These are phyloP conservation scores for Brassica cretica DNA, from an alignment of 345 rosid genomes.

Conservation along the genomic window DNA sequence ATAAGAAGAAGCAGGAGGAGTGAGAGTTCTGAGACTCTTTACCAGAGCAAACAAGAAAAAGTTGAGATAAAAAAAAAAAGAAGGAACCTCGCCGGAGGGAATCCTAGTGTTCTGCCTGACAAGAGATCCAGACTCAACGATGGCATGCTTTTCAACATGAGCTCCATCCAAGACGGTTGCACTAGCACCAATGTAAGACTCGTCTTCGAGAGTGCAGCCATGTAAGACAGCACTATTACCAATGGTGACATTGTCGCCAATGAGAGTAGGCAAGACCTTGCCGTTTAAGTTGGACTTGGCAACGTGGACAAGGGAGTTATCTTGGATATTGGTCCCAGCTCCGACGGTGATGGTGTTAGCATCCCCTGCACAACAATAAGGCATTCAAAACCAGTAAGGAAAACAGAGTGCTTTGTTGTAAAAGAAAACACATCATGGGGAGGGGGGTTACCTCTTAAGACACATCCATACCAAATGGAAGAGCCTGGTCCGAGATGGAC, in stretches of 20 bases:
- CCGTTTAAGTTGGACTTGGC: constrained; percentile 82
- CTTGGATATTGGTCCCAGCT: constrained; percentile 75
- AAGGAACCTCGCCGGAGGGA: constrained; percentile 79
- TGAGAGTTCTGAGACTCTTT: not conserved
- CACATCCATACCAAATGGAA: constrained; percentile 94
- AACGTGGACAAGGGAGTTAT: constrained; percentile 78
- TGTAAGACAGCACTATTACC: constrained; percentile 78
- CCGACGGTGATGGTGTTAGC: constrained; percentile 72
- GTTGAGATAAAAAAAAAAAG: not conserved
- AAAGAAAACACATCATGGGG: constrained; percentile 16
- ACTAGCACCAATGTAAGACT: constrained; percentile 83
- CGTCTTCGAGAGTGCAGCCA: constrained; percentile 86
- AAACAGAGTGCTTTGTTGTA: not conserved
- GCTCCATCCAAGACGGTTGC: constrained; percentile 83
- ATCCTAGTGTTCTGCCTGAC: constrained; percentile 85
- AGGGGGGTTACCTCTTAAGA: constrained; percentile 64
- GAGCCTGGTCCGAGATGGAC: constrained; percentile 74
- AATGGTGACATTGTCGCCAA: constrained; percentile 80
- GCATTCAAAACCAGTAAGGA: not conserved
- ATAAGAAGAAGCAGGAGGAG: not conserved
- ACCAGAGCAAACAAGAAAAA: not conserved
- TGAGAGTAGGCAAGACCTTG: constrained; percentile 72
- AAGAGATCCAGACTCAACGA: constrained; percentile 94
- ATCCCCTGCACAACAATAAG: constrained; percentile 52
- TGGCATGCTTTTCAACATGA: constrained; percentile 81